Conservation (phyloP, 805 yeast genomes). For the Soucietia sequanensis region DNA sequence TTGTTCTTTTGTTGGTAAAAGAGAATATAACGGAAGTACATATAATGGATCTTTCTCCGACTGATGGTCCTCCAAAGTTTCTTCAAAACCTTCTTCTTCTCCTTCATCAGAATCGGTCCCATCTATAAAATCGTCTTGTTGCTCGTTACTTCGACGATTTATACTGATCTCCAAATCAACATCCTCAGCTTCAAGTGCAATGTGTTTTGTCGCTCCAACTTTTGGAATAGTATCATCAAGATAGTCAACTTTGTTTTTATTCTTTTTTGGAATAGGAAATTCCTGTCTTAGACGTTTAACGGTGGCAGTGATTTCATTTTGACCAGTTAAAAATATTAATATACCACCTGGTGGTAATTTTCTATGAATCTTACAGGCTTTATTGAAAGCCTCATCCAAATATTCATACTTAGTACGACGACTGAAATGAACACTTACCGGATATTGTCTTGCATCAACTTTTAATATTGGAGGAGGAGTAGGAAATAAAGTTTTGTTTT, state of each 20-base stretch:
- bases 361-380: conserved; percentile 83
- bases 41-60: conserved; percentile 75
- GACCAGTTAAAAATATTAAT: conserved; percentile 89
- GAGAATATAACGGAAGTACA: conserved; percentile 88
- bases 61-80: conserved; percentile 67
- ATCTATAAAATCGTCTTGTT: conserved; percentile 43
- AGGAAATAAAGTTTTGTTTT: conserved; percentile 66
- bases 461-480: conserved; percentile 82
- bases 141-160: conserved; percentile 33
- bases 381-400: conserved; percentile 80
- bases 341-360: conserved; percentile 93
- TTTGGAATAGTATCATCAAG: conserved; percentile 34
- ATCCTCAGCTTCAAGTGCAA: conserved; percentile 83
- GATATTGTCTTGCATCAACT: conserved; percentile 91
- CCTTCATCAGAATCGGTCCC: conserved; percentile 53
- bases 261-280: conserved; percentile 53
- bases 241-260: conserved; percentile 18
- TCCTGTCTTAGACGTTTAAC: conserved; percentile 67
- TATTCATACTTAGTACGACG: conserved; percentile 76
- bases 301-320: conserved; percentile 78
- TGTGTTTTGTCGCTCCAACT: conserved; percentile 56
- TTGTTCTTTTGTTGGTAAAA: conserved; percentile 92
- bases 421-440: conserved; percentile 90
- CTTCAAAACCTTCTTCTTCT: conserved; percentile 71
- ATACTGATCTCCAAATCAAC: conserved; percentile 54